phyloP scores from a whole-genome alignment of 1,284 basidiomycete species.

The Malassezia nana region DNA sequence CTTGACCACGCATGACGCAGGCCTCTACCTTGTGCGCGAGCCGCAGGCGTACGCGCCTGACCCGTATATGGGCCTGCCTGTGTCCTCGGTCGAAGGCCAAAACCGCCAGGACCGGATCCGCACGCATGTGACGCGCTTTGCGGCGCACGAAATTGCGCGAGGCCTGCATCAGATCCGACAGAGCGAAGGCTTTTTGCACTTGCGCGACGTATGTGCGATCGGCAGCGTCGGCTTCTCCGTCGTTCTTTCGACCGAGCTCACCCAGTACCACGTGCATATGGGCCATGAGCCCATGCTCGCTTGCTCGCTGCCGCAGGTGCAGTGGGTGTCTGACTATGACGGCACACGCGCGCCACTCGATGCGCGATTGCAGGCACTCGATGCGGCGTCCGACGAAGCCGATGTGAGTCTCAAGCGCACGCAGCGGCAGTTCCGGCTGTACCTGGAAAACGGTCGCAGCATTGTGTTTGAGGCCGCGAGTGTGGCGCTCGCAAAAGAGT shows the following conservation, averaged over 20 bases:
- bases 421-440: conserved; percentile 65
- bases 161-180: conserved; percentile 60
- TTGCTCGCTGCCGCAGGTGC: not conserved
- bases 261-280: not conserved
- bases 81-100: conserved; percentile 22
- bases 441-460: conserved; percentile 60
- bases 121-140: conserved; percentile 32
- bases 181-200: conserved; percentile 60
- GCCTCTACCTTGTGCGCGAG: conserved; percentile 58
- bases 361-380: not conserved
- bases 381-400: conserved; percentile 51
- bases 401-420: conserved; percentile 54
- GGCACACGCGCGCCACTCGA: conserved; percentile 6
- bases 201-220: conserved; percentile 60
- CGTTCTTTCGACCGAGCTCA: not conserved
- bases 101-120: conserved; percentile 42
- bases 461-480: conserved; percentile 59
- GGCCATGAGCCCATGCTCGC: not conserved
- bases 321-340: conserved; percentile 12
- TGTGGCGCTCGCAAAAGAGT: conserved; percentile 59
- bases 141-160: conserved; percentile 50
- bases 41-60: conserved; percentile 59
- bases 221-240: conserved; percentile 50
- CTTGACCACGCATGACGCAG: conserved; percentile 63
- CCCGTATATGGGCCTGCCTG: conserved; percentile 13